These are phyloP conservation scores for Hypsizygus ulmarius DNA, from an alignment of 1,284 basidiomycete species.

Conservation along the genomic window DNA sequence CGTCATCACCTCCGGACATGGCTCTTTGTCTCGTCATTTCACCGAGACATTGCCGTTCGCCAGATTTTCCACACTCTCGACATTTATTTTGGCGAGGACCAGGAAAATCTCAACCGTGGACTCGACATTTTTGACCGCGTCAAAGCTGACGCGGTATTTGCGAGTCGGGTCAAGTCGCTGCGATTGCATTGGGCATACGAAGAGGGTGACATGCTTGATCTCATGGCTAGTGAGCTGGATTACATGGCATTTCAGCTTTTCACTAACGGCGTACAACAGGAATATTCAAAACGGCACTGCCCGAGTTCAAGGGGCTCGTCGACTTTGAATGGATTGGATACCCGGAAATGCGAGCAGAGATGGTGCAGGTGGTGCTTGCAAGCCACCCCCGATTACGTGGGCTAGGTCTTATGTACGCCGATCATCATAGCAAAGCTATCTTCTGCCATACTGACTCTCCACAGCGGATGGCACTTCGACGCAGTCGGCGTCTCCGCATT, in stretches of 20 bases:
- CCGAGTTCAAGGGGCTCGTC: conserved; percentile 53
- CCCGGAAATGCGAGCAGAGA: conserved; percentile 59
- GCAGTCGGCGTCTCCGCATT: conserved; percentile 65
- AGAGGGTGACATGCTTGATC: conserved; percentile 61
- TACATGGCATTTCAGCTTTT: neutral
- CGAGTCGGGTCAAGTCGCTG: conserved; percentile 52
- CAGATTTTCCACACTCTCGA: conserved; percentile 64
- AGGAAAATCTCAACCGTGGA: conserved; percentile 54
- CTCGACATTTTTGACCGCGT: conserved; percentile 64
- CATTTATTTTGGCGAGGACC: conserved; percentile 62
- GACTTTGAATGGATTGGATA: conserved; percentile 75
- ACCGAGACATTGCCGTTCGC: conserved; percentile 58
- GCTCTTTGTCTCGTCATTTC: conserved; percentile 61
- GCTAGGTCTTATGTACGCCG: conserved; percentile 54
- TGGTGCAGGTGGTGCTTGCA: conserved; percentile 52
- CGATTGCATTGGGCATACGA: conserved; percentile 66
- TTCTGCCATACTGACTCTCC: conserved; percentile 4
- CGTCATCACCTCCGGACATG: conserved; percentile 63
- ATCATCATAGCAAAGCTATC: neutral
- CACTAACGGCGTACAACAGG: conserved; percentile 29
- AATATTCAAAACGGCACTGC: conserved; percentile 57
- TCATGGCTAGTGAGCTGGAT: conserved; percentile 52
- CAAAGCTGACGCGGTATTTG: conserved; percentile 58
- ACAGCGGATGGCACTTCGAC: conserved; percentile 66
- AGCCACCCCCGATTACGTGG: conserved; percentile 51